Evolutionary conservation across 495 filamentous ascomycete genomes (phyloP).

Genomic region (Penicillium atrosanguineum): DNA sequence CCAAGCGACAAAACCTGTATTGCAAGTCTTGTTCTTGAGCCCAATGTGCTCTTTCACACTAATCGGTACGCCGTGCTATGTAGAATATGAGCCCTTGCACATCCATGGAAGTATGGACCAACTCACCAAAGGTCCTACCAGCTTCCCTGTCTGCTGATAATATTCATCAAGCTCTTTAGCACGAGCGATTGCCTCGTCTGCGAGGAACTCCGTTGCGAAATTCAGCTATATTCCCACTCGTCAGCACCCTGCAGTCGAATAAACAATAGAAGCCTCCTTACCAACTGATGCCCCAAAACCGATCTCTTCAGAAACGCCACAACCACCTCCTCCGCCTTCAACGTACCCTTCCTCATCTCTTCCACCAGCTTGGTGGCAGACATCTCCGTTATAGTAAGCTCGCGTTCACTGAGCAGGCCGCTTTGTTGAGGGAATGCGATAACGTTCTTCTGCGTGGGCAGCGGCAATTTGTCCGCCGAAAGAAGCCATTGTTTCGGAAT

Average conservation of each 20-base stretch:
- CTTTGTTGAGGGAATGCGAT: conserved; percentile 41
- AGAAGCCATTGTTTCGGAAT: conserved; percentile 42
- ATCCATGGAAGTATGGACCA: background rate
- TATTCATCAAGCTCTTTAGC: conserved; percentile 58
- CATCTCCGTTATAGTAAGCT: conserved; percentile 58
- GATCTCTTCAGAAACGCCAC: conserved; percentile 61
- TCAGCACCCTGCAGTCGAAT: background rate
- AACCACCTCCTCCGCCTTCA: conserved; percentile 56
- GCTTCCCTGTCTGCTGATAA: conserved; percentile 32
- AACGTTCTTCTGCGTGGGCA: conserved; percentile 33
- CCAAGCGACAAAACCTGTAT: conserved; percentile 42
- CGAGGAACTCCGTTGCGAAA: conserved; percentile 67
- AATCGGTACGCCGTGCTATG: conserved; percentile 66
- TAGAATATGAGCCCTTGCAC: background rate
- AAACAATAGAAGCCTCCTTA: conserved; percentile 5
- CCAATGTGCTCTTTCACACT: conserved; percentile 66
- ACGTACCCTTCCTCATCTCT: conserved; percentile 44
- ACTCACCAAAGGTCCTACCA: conserved; percentile 39
- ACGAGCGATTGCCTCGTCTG: conserved; percentile 57
- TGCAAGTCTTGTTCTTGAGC: conserved; percentile 45
- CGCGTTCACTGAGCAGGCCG: conserved; percentile 49
- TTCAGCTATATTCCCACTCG: conserved; percentile 39
- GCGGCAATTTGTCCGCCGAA: conserved; percentile 28
- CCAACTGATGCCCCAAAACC: conserved; percentile 59
- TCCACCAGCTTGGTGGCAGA: conserved; percentile 51